A percentile compares a stretch with the other conserved stretches of the same genome.
phyloP scores from a whole-genome alignment of 2,329 filamentous ascomycete species.

The Arthrinium phaeospermum region DNA sequence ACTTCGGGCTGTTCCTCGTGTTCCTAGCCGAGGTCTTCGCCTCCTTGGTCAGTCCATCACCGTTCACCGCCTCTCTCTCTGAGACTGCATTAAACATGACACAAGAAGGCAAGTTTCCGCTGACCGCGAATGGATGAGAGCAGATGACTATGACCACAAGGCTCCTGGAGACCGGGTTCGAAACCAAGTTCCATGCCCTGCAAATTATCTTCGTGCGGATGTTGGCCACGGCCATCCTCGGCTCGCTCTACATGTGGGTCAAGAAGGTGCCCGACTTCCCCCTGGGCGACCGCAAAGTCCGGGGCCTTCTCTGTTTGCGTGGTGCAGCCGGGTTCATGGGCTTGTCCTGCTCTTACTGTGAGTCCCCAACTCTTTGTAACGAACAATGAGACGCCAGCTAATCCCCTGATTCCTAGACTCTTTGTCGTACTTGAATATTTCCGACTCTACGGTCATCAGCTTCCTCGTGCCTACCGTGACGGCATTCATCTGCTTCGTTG shows the following conservation, averaged over 20 bases:
- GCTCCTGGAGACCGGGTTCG: slow-evolving; percentile 40
- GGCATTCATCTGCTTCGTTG: slow-evolving; percentile 68
- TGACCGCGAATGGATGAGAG: background rate
- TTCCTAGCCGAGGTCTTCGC: slow-evolving; percentile 48
- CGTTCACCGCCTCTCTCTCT: background rate
- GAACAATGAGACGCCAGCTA: too few relatives aligned
- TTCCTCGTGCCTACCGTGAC: slow-evolving; percentile 78
- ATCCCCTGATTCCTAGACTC: slow-evolving; percentile 43
- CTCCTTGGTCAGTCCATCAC: slow-evolving; percentile 40
- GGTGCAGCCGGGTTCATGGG: slow-evolving; percentile 70
- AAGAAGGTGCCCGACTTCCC: slow-evolving; percentile 65
- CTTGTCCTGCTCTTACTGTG: slow-evolving; percentile 63
- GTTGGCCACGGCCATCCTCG: slow-evolving; percentile 43
- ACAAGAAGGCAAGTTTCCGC: background rate
- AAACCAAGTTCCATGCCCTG: slow-evolving; percentile 46
- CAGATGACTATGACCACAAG: slow-evolving; percentile 50
- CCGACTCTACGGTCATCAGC: slow-evolving; percentile 80
- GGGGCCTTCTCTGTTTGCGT: slow-evolving; percentile 66
- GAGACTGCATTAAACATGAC: background rate
- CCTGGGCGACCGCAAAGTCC: slow-evolving; percentile 63
- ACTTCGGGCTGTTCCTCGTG: slow-evolving; percentile 47
- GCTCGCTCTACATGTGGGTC: slow-evolving; percentile 47
- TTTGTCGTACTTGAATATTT: slow-evolving; percentile 72
- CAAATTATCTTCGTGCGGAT: slow-evolving; percentile 52
- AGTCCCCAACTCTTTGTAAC: too few relatives aligned